Evolutionary conservation across 2,329 filamentous ascomycete genomes (phyloP).

Genomic region (Fusarium illudens): DNA sequence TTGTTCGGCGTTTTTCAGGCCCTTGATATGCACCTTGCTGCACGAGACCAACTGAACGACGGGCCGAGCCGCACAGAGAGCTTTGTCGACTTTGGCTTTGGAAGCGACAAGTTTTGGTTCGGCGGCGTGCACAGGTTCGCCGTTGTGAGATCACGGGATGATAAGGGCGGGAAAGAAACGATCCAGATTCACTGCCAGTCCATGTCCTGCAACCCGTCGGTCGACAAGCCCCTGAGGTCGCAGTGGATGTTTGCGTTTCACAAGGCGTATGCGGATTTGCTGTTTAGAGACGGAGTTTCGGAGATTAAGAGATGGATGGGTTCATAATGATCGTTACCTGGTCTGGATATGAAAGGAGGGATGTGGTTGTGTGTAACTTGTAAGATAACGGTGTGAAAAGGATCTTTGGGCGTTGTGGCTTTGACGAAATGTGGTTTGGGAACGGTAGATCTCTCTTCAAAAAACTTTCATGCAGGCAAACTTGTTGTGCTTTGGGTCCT

Average conservation of each 20-base stretch:
- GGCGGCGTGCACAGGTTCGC: constrained; percentile 44
- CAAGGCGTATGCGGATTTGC: constrained; percentile 33
- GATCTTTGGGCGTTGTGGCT: not conserved
- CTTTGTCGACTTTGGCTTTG: constrained; percentile 44
- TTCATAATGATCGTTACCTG: not conserved
- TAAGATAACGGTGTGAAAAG: not conserved
- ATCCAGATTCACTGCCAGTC: constrained; percentile 37
- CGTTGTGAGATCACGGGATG: constrained; percentile 26
- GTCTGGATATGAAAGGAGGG: not conserved
- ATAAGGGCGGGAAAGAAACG: not conserved
- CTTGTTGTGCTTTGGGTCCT: too few relatives aligned
- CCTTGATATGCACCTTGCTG: constrained; percentile 20
- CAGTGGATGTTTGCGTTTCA: constrained; percentile 37
- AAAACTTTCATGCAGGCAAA: too few relatives aligned
- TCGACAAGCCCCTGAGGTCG: constrained; percentile 24
- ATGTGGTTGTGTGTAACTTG: not conserved
- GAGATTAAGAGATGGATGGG: constrained; percentile 33
- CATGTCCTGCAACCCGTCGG: constrained; percentile 40
- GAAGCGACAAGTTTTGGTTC: constrained; percentile 38
- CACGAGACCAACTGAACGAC: not conserved
- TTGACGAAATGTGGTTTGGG: not conserved
- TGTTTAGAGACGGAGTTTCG: constrained; percentile 41
- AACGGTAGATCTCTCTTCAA: not conserved
- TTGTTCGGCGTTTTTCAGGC: constrained; percentile 44
- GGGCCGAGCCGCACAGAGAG: constrained; percentile 23